Evolutionary conservation across 768 basidiomycete species (phyloP), one percentile per base, ranked within the genome.

Genomic region (Mycena venus): DNA sequence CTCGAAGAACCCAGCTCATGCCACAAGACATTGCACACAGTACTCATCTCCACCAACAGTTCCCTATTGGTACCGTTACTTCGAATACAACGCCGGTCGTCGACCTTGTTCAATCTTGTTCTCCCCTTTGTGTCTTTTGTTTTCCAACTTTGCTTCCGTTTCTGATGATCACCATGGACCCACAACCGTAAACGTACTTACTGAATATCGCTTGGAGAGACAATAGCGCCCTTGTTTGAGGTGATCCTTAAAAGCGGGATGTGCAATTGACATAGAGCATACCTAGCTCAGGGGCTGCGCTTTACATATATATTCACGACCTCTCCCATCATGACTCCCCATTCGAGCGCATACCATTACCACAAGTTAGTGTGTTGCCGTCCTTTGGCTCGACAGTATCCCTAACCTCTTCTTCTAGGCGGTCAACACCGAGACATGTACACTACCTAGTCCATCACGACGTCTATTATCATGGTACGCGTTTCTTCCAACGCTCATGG

Each of bases 101-200:
- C 38, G 49, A 17, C 42, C 70, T 47, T 59, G 63, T 60, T 31
- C 42, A 42, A n/a, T 32, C 49, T 63, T 44, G 69, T 65, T 53
- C 61, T 31, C 3, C 6, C 17, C 53, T 36, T 36, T 42, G 36
- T 49, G n/a, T 15, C 21, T 58, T 71, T 44, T 71, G 56, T 66
- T 27, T n/a, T 7, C 15, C n/a, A 19, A 31, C 25, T 71, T 64
- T 12, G 29, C 58, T 71, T 71, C 53, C 58, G 36, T 58, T 36
- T 40, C 8, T 63, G 69, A 63, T 56, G 29, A 68, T 68, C 66
- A 68, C 1, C 31, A 29, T 71, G 70, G 70, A 71, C 70, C 70
- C 70, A 71, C 70, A 71, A 71, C 14, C 49, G 23, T 44, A 23
- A 3, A 14, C 51, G 47, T 27, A 25, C 44, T 47, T 11, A 27